Evolutionary conservation across 148 eudicot genomes (phyloP), one percentile per base, ranked within the genome.

Genomic region (Camellia granthamiana): DNA sequence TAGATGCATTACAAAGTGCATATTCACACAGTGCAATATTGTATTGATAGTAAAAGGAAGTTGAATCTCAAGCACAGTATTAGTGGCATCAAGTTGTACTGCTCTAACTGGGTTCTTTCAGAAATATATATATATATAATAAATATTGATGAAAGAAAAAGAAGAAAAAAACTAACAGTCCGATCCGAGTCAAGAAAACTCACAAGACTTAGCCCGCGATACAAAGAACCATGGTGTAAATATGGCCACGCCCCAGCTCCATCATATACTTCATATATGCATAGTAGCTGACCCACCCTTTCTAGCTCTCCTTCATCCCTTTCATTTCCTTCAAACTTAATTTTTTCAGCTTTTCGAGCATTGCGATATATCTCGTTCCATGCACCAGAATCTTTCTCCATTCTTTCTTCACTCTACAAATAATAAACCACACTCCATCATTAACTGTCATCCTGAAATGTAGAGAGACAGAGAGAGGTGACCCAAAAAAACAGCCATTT

Each of bases 261-360:
- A 84, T 80, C 75, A 78, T 96, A 96, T n/a, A 93, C 84, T 87
- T 96, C 99, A 83, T 96, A 93, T 77, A 96, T 89, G 90, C 97
- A 91, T 66, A 96, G 65, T 63, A 87, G 82, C 75, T 91, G 97
- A 54, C 99, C 99, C 18, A 93, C 93, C 81, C 99, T 89, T 87
- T 96, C 98, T 60, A 96, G 89, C 88, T 96, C 99, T 61, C 99
- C 99, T 76, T 96, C 99, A 82, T 96, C 99, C 83, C 94, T 91
- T 91, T 93, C 98, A 82, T 93, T 91, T 49, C 81, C 80, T 92
- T 96, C 95, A 79, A 88, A 91, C 82, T 83, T 90, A 8, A 96
- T 88, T 82, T 93, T 96, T 79, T 96, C 99, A 68, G 97, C 88
- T 89, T 90, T 96, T 65, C 95, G 89, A 79, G 97, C 99, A 91